Evolutionary conservation across 352 stramenopile species (phyloP).

Genomic region (Globisporangium emineosum): DNA sequence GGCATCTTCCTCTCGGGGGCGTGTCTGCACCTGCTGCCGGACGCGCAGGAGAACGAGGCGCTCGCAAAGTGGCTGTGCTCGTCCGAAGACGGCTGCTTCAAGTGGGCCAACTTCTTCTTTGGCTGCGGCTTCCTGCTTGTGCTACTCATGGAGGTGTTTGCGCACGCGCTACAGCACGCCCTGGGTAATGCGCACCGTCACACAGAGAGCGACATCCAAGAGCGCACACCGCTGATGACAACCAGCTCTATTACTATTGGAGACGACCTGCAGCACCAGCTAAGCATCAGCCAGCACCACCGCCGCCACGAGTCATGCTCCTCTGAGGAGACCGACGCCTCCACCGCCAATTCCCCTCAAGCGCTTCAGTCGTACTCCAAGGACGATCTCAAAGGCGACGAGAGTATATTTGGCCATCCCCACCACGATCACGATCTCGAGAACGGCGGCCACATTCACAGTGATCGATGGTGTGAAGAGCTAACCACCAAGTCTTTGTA

Average conservation of each 20-base stretch:
- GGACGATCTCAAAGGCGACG: background rate
- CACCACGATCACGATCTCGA: conserved; percentile 12
- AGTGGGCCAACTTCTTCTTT: conserved; percentile 83
- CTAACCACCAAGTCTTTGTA: background rate
- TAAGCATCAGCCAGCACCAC: conserved; percentile 14
- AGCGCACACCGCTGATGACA: conserved; percentile 29
- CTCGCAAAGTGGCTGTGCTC: conserved; percentile 43
- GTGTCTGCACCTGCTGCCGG: conserved; percentile 75
- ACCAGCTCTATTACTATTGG: conserved; percentile 10
- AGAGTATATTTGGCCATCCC: background rate
- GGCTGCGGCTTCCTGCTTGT: conserved; percentile 71
- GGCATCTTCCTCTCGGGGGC: conserved; percentile 81
- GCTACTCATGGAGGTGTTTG: conserved; percentile 68
- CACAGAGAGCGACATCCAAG: conserved; percentile 10
- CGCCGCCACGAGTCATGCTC: conserved; percentile 26
- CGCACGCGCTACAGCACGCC: conserved; percentile 51
- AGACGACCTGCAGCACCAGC: conserved; percentile 5
- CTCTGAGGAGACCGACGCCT: conserved; percentile 15
- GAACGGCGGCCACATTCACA: conserved; percentile 14
- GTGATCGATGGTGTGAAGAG: background rate
- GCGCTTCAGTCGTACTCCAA: background rate
- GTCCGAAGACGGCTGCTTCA: conserved; percentile 48
- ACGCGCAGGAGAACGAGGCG: conserved; percentile 64
- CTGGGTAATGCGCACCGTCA: conserved; percentile 27
- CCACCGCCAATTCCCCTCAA: background rate